Conservation (phyloP, 2,329 filamentous ascomycete species). For the Cladophialophora immunda region DNA sequence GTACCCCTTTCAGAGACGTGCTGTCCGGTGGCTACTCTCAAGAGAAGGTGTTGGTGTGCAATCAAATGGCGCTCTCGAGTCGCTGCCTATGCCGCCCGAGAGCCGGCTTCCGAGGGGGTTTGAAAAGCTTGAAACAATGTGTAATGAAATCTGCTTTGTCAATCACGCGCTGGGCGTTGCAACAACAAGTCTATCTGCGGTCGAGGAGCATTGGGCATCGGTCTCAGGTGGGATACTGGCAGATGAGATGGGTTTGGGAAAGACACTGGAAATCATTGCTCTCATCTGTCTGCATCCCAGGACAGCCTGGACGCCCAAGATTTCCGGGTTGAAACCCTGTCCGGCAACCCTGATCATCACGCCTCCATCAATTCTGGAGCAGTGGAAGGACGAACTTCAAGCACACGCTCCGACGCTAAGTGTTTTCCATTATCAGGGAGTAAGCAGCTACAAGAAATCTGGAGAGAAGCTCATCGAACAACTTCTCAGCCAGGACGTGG, state of each 20-base stretch:
- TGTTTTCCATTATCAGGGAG: slow-evolving; percentile 65
- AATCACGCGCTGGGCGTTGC: slow-evolving; percentile 54
- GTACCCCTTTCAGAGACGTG: slow-evolving; percentile 59
- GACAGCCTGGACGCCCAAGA: slow-evolving; percentile 21
- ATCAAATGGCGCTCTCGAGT: slow-evolving; percentile 45
- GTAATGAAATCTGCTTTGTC: slow-evolving; percentile 50
- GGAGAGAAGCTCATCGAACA: slow-evolving; percentile 54
- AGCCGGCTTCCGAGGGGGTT: slow-evolving; percentile 51
- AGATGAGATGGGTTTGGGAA: slow-evolving; percentile 61
- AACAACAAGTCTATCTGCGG: slow-evolving; percentile 46
- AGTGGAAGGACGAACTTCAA: slow-evolving; percentile 69
- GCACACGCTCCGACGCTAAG: slow-evolving; percentile 65
- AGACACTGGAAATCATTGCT: slow-evolving; percentile 59
- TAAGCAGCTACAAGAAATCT: slow-evolving; percentile 49
- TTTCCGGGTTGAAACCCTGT: slow-evolving; percentile 50
- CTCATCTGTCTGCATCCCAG: slow-evolving; percentile 54
- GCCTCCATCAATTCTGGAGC: slow-evolving; percentile 67
- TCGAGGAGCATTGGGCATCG: slow-evolving; percentile 44
- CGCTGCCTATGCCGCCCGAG: slow-evolving; percentile 18
- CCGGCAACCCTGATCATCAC: slow-evolving; percentile 70
- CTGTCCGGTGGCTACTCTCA: slow-evolving; percentile 56
- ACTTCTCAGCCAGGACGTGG: slow-evolving; percentile 62
- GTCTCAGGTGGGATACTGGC: slow-evolving; percentile 57
- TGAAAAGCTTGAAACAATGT: slow-evolving; percentile 46
- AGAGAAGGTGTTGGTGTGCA: slow-evolving; percentile 52